Evolutionary conservation across 257 asterid species (phyloP), one percentile per base, ranked within the genome.

Genomic region (Solanum stenotomum): DNA sequence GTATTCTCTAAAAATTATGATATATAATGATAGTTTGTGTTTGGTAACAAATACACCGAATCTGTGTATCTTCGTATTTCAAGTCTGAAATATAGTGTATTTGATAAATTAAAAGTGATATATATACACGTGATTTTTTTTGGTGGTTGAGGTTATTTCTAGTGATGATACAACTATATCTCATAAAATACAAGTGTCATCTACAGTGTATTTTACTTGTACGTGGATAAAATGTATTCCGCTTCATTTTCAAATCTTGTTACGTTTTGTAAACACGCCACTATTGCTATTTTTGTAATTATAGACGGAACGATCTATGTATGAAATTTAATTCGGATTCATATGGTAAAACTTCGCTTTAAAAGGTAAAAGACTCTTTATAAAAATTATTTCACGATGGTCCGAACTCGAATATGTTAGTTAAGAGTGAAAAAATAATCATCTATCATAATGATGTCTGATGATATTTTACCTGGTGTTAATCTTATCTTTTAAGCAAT

Each of bases 321-420:
- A 20, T 59, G 10, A 59, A 52, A 16, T 52, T 18, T 52, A 16
- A 52, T 52, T 49, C 22, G 3, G 23, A 0, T 20, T 56, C 15
- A 23, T 23, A 65, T 2, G 0, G 75, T 27, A 7, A 68, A 27
- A 16, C 0, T 0, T 0, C 2, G 5, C 1, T 25, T 25, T 0
- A 27, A 67, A 27, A 18, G 9, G 18, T 70, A 3, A 70, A 31
- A 70, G 1, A 8, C n/a, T 70, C 1, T 8, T 31, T 31, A 31
- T 16, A 15, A 71, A 16, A 71, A 16, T 3, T 2, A 2, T 2
- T 71, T 8, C 0, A 15, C 3, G 20, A 46, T 31, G 4, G 3
- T 31, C 4, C 2, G 5, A 8, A 16, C 2, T 70, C 13, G 0
- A 71, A 8, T 22, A 35, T 8, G 1, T 4, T 71, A 31, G 0